Conservation (phyloP, 2,329 filamentous ascomycete species). For the Raffaelea deltoideospora region DNA sequence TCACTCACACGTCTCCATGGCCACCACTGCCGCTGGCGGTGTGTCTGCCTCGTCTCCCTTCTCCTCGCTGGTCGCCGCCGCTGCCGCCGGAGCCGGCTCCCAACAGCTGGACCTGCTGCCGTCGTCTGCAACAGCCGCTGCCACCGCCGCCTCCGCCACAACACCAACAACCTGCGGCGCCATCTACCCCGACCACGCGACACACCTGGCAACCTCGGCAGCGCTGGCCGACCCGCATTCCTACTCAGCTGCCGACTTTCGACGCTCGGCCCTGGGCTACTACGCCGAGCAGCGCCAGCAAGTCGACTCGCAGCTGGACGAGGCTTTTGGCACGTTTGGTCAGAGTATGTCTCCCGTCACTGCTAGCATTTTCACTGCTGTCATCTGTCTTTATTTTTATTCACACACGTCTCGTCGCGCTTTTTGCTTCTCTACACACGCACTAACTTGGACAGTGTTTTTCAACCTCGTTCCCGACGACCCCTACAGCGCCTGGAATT, state of each 20-base stretch:
- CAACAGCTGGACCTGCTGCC: background rate
- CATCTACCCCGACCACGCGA: background rate
- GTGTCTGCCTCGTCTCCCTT: background rate
- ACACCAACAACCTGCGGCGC: background rate
- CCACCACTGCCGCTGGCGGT: too few relatives aligned
- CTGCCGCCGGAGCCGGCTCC: background rate
- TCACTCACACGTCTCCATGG: too few relatives aligned
- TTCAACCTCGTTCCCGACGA: slow-evolving; percentile 6
- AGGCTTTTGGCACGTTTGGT: slow-evolving; percentile 7
- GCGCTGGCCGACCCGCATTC: background rate
- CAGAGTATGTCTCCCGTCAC: slow-evolving; percentile 3
- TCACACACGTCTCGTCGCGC: too few relatives aligned
- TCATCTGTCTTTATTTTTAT: background rate
- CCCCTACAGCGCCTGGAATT: slow-evolving; percentile 5
- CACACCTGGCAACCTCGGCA: background rate
- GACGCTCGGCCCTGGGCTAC: background rate
- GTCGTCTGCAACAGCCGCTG: background rate
- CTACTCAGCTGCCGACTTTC: background rate
- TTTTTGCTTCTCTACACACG: too few relatives aligned
- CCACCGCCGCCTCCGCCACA: background rate
- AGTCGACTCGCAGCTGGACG: slow-evolving; percentile 5
- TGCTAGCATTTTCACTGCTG: too few relatives aligned
- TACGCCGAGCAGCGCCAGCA: slow-evolving; percentile 2
- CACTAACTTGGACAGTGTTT: slow-evolving; percentile 2
- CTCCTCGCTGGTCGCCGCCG: background rate